Conservation (phyloP, 1,284 basidiomycete genomes). For the Rhodotorula mucilaginosa region DNA sequence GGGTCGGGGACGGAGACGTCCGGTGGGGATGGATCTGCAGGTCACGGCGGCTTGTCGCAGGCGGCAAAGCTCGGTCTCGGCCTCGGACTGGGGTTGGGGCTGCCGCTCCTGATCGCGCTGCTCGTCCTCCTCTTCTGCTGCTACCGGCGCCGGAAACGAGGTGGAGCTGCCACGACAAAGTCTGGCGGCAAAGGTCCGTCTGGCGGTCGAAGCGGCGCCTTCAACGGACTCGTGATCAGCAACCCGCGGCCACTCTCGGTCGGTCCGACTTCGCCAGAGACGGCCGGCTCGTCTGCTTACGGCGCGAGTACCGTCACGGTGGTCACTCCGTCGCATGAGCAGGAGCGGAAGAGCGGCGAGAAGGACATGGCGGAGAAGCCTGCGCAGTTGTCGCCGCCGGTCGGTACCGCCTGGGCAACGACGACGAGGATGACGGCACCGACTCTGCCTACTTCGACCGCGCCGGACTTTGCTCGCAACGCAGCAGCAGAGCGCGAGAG, state of each 20-base stretch:
- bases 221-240: constrained; percentile 6
- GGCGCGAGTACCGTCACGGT: constrained; percentile 17
- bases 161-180: background rate
- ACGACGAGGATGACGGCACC: background rate
- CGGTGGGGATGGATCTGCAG: background rate
- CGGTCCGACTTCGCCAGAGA: background rate
- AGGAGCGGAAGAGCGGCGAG: constrained; percentile 7
- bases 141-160: constrained; percentile 4
- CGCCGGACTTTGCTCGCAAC: background rate
- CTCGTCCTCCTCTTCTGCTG: constrained; percentile 38
- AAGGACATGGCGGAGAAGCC: constrained; percentile 22
- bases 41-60: constrained; percentile 27
- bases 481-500: constrained; percentile 1
- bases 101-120: constrained; percentile 34
- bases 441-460: background rate
- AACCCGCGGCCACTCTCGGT: constrained; percentile 2
- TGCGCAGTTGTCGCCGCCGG: constrained; percentile 13
- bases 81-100: constrained; percentile 39
- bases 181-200: background rate
- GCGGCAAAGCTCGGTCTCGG: constrained; percentile 40
- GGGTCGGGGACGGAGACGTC: constrained; percentile 4
- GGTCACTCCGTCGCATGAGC: constrained; percentile 4
- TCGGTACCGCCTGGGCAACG: constrained; percentile 14
- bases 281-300: background rate
- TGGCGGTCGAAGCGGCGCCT: background rate